Percentiles rank a stretch among this genome's conserved stretches.
These are phyloP conservation scores for Papiliotrema nemorosa DNA, from an alignment of 1,284 basidiomycete species.

Conservation along the genomic window DNA sequence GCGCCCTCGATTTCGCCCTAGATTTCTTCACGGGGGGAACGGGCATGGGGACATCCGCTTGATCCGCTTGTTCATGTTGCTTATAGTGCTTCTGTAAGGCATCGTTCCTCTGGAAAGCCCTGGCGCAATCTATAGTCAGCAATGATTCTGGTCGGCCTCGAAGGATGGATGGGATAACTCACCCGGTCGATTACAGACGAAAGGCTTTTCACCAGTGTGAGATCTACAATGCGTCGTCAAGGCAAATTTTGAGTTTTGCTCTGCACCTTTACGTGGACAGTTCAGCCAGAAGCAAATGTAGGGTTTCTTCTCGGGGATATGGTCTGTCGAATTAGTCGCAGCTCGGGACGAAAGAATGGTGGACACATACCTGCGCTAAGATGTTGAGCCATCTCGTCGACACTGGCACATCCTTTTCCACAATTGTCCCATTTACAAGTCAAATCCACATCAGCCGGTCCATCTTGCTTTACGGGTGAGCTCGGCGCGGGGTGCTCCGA, in stretches of 20 bases:
- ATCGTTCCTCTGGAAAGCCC: conserved; percentile 93
- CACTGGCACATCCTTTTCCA: conserved; percentile 11
- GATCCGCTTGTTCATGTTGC: conserved; percentile 12
- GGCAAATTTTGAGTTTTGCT: conserved; percentile 33
- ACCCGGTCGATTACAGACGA: conserved; percentile 69
- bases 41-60: neutral
- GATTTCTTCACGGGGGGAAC: neutral
- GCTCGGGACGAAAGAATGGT: no score
- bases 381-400: conserved; percentile 29
- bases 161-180: conserved; percentile 8
- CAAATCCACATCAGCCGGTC: no score
- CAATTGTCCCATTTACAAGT: conserved; percentile 32
- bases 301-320: conserved; percentile 24
- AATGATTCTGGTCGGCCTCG: neutral
- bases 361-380: conserved; percentile 26
- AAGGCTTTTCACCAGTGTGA: conserved; percentile 96
- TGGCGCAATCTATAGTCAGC: conserved; percentile 71
- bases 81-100: conserved; percentile 63
- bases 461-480: neutral
- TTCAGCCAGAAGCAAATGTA: conserved; percentile 35
- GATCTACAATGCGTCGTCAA: conserved; percentile 72
- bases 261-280: conserved; percentile 34
- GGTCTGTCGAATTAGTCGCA: conserved; percentile 18
- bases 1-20: neutral
- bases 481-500: neutral